phyloP scores from a whole-genome alignment of 148 eudicot species.

The Chenopodium formosanum region DNA sequence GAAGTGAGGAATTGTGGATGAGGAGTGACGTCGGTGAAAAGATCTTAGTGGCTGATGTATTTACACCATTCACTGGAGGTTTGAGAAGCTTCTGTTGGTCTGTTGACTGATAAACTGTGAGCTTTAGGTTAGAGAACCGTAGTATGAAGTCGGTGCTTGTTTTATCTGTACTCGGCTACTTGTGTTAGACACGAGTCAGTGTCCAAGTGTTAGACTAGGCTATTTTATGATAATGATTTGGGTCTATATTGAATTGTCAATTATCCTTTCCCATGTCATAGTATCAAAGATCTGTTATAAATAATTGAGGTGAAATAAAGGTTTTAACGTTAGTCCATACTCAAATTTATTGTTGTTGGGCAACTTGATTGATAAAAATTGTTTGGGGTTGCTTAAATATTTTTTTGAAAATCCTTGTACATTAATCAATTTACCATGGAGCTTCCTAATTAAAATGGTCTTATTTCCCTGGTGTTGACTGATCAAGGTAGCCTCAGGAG shows the following conservation, averaged over 20 bases:
- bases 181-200: background rate
- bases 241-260: background rate
- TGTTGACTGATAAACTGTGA: constrained; percentile 6
- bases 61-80: background rate
- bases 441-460: no score
- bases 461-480: no score
- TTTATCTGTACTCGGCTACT: background rate
- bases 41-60: constrained; percentile 9
- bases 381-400: no score
- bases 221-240: background rate
- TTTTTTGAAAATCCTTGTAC: no score
- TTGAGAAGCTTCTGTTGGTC: constrained; percentile 13
- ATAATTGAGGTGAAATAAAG: background rate
- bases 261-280: background rate
- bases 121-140: background rate
- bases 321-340: no score
- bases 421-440: no score
- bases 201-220: background rate
- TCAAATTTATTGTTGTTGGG: no score
- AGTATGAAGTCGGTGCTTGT: background rate
- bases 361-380: no score
- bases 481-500: no score
- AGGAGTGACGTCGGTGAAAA: constrained; percentile 15
- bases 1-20: background rate
- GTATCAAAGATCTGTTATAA: background rate